Base-by-base conservation (phyloP, 1,284 basidiomycete species). In the Moniliophthora roreri region DNA sequence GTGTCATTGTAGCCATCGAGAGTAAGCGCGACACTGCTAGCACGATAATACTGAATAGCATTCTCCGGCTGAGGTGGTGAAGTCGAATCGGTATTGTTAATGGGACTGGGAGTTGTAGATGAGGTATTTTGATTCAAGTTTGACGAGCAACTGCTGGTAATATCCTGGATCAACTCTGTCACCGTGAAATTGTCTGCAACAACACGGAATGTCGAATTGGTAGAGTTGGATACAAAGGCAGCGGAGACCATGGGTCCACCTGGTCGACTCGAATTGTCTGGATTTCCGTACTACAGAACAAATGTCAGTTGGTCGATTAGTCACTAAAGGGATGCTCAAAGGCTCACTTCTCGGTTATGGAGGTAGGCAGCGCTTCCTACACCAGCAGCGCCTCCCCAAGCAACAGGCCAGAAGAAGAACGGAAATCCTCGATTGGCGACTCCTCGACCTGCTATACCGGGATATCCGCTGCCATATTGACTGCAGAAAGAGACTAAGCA, bases 1-100 rank as follows among this genome's bases (percentile, higher is more conserved):
- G 82, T 79, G 58, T 85, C 76, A 61, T 87, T 85, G 65, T 87
- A 89, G 2, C 82, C 82, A 56, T 84, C 80, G 16, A 87, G 69
- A 7, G 76, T 73, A 20, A 85, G 69, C 11, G 72, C 76, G 26
- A 80, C 75, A 47, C 72, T 77, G 62, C 79, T 81, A 21, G 80
- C 79, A 36, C 83, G 78, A 62, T 81, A 85, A 64, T 82, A 84
- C 59, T 84, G 61, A 18, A 62, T 58, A 15, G 60, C 42, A 13
- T 32, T 32, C 11, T 32, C 28, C 7, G 28, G 28, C 28, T 11
- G 28, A 6, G 28, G 28, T 11, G 78, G 77, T 20, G 70, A 61
- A 37, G 48, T 40, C 4, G 53, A 21, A 3, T 60, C 62, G 8
- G 65, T 62, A 6, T 64, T 59, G 51, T 71, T 69, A 60, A 67